Conservation (phyloP, 2,329 filamentous ascomycete species). For the Aspergillus aculeatinus region DNA sequence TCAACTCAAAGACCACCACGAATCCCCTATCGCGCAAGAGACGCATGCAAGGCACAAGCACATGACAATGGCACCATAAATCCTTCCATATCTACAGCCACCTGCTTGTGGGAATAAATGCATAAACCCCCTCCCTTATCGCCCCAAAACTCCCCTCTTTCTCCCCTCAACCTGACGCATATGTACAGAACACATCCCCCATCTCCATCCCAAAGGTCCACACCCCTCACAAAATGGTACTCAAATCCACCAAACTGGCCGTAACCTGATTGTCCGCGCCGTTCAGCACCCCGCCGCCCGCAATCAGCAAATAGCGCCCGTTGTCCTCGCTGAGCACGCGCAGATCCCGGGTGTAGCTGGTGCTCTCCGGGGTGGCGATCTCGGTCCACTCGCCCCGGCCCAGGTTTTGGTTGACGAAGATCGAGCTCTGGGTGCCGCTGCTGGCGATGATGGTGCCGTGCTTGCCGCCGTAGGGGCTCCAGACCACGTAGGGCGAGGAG, state of each 20-base stretch:
- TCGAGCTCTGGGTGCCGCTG: slow-evolving; percentile 39
- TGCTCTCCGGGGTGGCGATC: slow-evolving; percentile 41
- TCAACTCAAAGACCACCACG: too few species aligned
- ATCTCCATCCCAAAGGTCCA: too few species aligned
- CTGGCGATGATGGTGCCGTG: slow-evolving; percentile 52
- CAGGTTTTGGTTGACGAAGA: slow-evolving; percentile 51
- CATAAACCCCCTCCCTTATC: too few species aligned
- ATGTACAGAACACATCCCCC: neutral
- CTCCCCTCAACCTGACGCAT: too few species aligned
- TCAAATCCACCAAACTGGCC: neutral
- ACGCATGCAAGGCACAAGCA: too few species aligned
- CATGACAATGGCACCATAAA: too few species aligned
- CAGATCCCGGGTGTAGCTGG: slow-evolving; percentile 50
- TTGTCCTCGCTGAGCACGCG: slow-evolving; percentile 43
- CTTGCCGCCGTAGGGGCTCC: slow-evolving; percentile 49
- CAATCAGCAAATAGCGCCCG: slow-evolving; percentile 19
- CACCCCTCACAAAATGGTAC: neutral
- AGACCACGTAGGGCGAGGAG: slow-evolving; percentile 54
- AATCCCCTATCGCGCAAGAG: too few species aligned
- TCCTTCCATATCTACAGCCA: too few species aligned
- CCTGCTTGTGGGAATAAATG: too few species aligned
- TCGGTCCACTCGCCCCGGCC: slow-evolving; percentile 50
- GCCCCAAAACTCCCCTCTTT: too few species aligned
- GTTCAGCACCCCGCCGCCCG: slow-evolving; percentile 15
- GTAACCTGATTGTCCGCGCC: neutral